phyloP scores from a whole-genome alignment of 306 rosid genomes.

The Begonia masoniana region DNA sequence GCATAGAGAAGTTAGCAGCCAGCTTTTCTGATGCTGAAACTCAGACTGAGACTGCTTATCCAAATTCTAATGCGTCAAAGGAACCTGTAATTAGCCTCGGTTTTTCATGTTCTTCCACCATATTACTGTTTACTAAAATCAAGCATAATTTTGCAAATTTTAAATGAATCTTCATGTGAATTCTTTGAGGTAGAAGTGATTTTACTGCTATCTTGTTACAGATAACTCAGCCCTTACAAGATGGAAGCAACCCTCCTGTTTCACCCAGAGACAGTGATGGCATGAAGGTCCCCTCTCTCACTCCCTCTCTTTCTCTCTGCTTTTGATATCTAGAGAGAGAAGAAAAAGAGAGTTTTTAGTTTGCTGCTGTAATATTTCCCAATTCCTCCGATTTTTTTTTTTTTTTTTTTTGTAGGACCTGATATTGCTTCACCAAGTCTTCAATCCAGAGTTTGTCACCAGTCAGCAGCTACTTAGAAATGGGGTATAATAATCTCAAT shows the following conservation, averaged over 20 bases:
- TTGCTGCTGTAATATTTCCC: background rate
- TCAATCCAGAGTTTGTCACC: slow-evolving; percentile 68
- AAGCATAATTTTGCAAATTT: background rate
- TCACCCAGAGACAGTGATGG: slow-evolving; percentile 55
- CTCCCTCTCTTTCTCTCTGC: slow-evolving; percentile 2
- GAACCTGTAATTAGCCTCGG: slow-evolving; percentile 45
- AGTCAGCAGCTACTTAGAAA: slow-evolving; percentile 59
- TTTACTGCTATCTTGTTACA: slow-evolving; percentile 4
- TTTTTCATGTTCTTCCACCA: slow-evolving; percentile 5
- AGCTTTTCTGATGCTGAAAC: slow-evolving; percentile 16
- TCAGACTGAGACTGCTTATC: slow-evolving; percentile 11
- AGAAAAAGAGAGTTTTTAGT: too few species aligned
- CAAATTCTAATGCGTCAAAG: slow-evolving; percentile 26
- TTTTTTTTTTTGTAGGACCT: slow-evolving; percentile 45
- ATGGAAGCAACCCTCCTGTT: slow-evolving; percentile 43
- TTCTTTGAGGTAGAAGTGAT: slow-evolving; percentile 16
- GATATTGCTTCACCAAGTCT: slow-evolving; percentile 68
- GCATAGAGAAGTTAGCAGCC: slow-evolving; percentile 25
- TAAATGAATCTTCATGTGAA: slow-evolving; percentile 4
- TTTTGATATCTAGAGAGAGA: background rate
- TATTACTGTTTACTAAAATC: background rate
- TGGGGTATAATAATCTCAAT: slow-evolving; percentile 43
- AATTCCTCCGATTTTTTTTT: slow-evolving; percentile 5
- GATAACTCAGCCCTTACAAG: slow-evolving; percentile 32
- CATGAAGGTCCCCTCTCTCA: slow-evolving; percentile 41